Conservation (phyloP, 2,329 filamentous ascomycete species). For the Hymenoscyphus infarciens region DNA sequence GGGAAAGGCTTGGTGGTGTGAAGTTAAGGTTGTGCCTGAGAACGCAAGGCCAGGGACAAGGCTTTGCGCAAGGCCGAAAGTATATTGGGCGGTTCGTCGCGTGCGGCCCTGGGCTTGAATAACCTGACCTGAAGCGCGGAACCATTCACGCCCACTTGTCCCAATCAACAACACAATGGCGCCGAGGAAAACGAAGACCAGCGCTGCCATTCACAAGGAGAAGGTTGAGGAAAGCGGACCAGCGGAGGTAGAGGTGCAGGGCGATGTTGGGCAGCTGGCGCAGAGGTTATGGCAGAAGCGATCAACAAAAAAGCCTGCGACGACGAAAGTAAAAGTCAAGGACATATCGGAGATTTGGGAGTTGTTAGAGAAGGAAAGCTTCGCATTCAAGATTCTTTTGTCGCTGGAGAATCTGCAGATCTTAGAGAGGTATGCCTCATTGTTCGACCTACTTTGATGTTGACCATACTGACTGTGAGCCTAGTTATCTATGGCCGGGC, state of each 20-base stretch:
- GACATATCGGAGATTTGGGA: slow-evolving; percentile 86
- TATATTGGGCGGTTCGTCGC: slow-evolving; percentile 9
- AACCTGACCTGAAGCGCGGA: slow-evolving; percentile 10
- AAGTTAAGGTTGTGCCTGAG: neutral
- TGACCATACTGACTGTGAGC: slow-evolving; percentile 29
- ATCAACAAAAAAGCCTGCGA: slow-evolving; percentile 53
- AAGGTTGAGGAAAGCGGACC: slow-evolving; percentile 48
- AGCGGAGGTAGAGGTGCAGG: slow-evolving; percentile 65
- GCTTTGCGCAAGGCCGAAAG: neutral
- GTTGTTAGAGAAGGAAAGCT: slow-evolving; percentile 74
- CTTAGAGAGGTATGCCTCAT: slow-evolving; percentile 67
- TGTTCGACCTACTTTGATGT: neutral
- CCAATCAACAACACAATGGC: slow-evolving; percentile 29
- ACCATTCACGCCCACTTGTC: slow-evolving; percentile 5
- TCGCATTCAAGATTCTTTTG: slow-evolving; percentile 72
- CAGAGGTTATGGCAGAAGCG: slow-evolving; percentile 78
- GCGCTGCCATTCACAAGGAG: slow-evolving; percentile 34
- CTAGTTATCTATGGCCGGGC: slow-evolving; percentile 88
- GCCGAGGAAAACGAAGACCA: slow-evolving; percentile 30
- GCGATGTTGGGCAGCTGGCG: slow-evolving; percentile 75
- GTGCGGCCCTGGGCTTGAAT: slow-evolving; percentile 12
- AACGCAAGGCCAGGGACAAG: neutral
- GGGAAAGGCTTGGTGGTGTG: neutral
- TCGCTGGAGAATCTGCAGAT: slow-evolving; percentile 87
- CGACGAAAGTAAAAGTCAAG: slow-evolving; percentile 71